A percentile compares a stretch with the other conserved stretches of the same genome.
Evolutionary conservation across 495 filamentous ascomycete genomes (phyloP).

Genomic region (Aspergillus asperescens): DNA sequence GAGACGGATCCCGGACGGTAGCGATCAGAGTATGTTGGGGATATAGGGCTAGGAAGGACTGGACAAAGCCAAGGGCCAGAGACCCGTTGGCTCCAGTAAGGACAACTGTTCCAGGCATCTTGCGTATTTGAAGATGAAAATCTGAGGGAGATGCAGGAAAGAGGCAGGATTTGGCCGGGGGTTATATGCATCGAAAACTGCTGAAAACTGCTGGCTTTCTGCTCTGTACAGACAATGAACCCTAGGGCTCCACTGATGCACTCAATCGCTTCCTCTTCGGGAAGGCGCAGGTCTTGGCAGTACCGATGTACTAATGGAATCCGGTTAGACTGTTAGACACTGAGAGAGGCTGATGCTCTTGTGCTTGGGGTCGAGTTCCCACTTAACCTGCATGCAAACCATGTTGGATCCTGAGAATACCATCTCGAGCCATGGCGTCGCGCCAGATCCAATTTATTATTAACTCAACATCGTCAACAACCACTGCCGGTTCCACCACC

Average conservation of each 20-base stretch:
- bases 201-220: too few species aligned
- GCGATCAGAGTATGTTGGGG: conserved; percentile 33
- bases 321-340: background rate
- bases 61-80: conserved; percentile 38
- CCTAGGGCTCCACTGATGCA: background rate
- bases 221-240: too few species aligned
- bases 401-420: too few species aligned
- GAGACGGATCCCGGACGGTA: conserved; percentile 38
- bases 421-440: too few species aligned
- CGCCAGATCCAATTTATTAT: conserved; percentile 3
- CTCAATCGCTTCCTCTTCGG: background rate
- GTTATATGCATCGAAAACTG: too few species aligned
- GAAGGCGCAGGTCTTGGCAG: conserved; percentile 6
- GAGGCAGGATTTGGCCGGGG: too few species aligned
- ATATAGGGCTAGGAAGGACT: conserved; percentile 34
- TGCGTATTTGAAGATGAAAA: too few species aligned
- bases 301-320: background rate
- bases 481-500: conserved; percentile 26
- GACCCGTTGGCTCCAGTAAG: conserved; percentile 49
- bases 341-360: too few species aligned
- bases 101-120: conserved; percentile 37
- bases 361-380: too few species aligned
- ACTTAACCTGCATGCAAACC: too few species aligned
- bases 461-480: background rate
- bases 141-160: too few species aligned